Conservation (phyloP, 1,284 basidiomycete genomes). For the Ceratobasidium sp. region DNA sequence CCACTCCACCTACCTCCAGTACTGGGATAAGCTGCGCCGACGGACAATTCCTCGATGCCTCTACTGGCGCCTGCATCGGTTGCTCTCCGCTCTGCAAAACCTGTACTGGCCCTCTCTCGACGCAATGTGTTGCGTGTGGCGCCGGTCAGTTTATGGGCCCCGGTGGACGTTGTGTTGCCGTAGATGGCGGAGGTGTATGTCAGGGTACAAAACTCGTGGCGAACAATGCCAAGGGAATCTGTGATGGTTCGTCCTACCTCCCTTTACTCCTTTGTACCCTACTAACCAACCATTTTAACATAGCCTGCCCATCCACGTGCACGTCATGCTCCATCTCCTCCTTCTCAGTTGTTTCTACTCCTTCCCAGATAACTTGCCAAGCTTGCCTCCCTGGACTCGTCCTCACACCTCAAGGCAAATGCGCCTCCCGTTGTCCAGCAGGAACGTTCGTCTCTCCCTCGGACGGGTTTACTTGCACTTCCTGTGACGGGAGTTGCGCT, state of each 20-base stretch:
- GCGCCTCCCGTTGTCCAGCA: slow-evolving; percentile 72
- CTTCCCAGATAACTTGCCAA: slow-evolving; percentile 74
- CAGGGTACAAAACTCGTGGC: slow-evolving; percentile 72
- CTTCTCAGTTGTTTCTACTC: slow-evolving; percentile 73
- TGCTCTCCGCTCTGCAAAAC: slow-evolving; percentile 76
- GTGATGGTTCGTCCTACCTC: slow-evolving; percentile 70
- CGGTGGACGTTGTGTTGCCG: slow-evolving; percentile 61
- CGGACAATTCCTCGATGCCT: slow-evolving; percentile 68
- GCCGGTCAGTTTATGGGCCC: slow-evolving; percentile 64
- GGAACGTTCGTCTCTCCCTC: slow-evolving; percentile 74
- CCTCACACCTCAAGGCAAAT: slow-evolving; percentile 69
- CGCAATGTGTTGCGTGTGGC: slow-evolving; percentile 74
- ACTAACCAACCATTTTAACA: not conserved
- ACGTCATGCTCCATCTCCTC: slow-evolving; percentile 75
- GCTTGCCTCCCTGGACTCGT: slow-evolving; percentile 79
- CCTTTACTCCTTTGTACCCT: slow-evolving; percentile 5
- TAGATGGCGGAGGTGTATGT: slow-evolving; percentile 75
- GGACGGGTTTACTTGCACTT: slow-evolving; percentile 71
- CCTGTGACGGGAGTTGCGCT: slow-evolving; percentile 49
- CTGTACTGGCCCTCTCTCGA: slow-evolving; percentile 73
- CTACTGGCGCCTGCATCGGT: slow-evolving; percentile 59
- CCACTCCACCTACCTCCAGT: slow-evolving; percentile 60
- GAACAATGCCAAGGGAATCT: slow-evolving; percentile 81
- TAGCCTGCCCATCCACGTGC: slow-evolving; percentile 81
- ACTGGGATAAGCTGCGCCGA: slow-evolving; percentile 66